These are phyloP conservation scores for Alternaria sp. DNA, from an alignment of 2,329 filamentous ascomycete species.

Conservation along the genomic window DNA sequence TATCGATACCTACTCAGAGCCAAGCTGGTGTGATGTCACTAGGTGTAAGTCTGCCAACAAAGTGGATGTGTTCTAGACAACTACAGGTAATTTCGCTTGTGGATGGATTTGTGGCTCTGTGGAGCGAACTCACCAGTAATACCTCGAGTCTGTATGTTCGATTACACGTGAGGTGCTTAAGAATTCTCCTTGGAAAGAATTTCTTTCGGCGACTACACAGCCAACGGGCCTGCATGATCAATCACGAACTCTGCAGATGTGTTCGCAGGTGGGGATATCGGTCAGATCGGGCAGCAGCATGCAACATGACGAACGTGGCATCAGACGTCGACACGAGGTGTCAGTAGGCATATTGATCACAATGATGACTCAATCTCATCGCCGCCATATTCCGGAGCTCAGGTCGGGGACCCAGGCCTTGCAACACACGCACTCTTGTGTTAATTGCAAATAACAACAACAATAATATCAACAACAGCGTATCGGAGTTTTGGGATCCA, in stretches of 20 bases:
- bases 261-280: conserved; percentile 5
- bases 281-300: conserved; percentile 6
- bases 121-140: conserved; percentile 1
- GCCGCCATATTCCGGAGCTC: neutral
- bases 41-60: conserved; percentile 1
- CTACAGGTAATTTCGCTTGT: conserved; percentile 16
- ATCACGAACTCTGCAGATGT: neutral
- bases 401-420: neutral
- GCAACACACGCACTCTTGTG: neutral
- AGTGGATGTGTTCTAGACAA: conserved; percentile 12
- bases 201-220: neutral
- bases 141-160: neutral
- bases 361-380: conserved; percentile 2
- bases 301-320: neutral
- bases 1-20: conserved; percentile 21
- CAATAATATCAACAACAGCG: neutral
- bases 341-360: neutral
- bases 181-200: neutral
- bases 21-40: conserved; percentile 13
- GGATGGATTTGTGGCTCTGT: conserved; percentile 2
- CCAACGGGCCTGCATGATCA: neutral
- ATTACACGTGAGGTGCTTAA: neutral
- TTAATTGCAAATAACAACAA: neutral
- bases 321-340: neutral
- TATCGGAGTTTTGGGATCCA: neutral